These are phyloP conservation scores for Ilyonectria sp. DNA, from an alignment of 2,329 filamentous ascomycete genomes.

Conservation along the genomic window DNA sequence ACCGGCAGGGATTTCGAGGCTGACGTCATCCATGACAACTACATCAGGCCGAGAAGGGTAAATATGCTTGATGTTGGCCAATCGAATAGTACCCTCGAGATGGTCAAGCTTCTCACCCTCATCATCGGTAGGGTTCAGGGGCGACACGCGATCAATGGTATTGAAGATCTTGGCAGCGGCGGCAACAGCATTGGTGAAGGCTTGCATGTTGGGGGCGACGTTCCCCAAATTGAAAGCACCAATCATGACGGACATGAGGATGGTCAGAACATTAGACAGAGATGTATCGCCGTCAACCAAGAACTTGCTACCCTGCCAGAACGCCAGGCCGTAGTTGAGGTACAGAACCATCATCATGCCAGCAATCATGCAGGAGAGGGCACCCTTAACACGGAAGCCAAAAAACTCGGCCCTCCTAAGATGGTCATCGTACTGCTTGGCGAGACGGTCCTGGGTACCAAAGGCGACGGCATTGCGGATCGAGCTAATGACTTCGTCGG, in stretches of 20 bases:
- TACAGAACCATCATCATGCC: constrained; percentile 88
- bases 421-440: constrained; percentile 85
- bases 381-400: constrained; percentile 82
- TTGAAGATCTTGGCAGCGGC: constrained; percentile 93
- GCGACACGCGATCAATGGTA: constrained; percentile 91
- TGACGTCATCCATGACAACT: constrained; percentile 88
- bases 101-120: constrained; percentile 81
- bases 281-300: constrained; percentile 76
- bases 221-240: constrained; percentile 94
- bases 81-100: constrained; percentile 83
- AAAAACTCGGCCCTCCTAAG: constrained; percentile 80
- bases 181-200: constrained; percentile 86
- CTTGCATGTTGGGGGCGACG: constrained; percentile 86
- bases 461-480: constrained; percentile 94
- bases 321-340: constrained; percentile 88
- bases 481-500: constrained; percentile 94
- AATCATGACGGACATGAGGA: constrained; percentile 92
- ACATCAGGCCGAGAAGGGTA: constrained; percentile 96
- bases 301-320: constrained; percentile 89
- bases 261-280: constrained; percentile 83
- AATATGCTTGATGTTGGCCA: constrained; percentile 89
- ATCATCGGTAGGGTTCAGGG: constrained; percentile 81
- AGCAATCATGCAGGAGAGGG: constrained; percentile 84
- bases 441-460: constrained; percentile 93
- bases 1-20: constrained; percentile 84